These are phyloP conservation scores for Melanopsichium pennsylvanicum DNA, from an alignment of 1,284 basidiomycete species.

Conservation along the genomic window DNA sequence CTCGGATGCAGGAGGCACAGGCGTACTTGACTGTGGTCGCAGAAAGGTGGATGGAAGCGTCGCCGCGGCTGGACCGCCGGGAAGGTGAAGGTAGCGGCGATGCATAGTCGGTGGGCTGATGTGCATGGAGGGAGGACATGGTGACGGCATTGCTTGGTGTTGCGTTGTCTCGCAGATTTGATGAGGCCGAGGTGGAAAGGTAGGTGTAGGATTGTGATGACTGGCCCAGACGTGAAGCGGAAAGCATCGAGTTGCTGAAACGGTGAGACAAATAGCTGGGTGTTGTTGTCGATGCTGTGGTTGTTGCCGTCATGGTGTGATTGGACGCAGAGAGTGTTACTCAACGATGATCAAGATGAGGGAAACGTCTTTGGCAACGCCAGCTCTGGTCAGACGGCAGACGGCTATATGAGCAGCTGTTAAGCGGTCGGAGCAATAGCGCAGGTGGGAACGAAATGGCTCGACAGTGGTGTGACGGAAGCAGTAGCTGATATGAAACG, in stretches of 20 bases:
- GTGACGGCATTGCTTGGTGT: slow-evolving; percentile 9
- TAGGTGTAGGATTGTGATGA: slow-evolving; percentile 1
- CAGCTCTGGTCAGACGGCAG: too few relatives aligned
- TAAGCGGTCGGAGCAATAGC: too few relatives aligned
- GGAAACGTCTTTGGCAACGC: too few relatives aligned
- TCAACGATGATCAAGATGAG: neutral
- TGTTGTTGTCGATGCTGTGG: slow-evolving; percentile 9
- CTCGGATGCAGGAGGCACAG: slow-evolving; percentile 58
- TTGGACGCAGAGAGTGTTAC: neutral
- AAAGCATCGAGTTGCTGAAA: slow-evolving; percentile 12
- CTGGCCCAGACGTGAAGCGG: slow-evolving; percentile 9
- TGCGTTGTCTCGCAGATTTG: slow-evolving; percentile 1
- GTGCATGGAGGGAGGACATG: neutral
- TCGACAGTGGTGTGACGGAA: neutral
- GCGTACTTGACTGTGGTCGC: slow-evolving; percentile 51
- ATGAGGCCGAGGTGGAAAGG: slow-evolving; percentile 1
- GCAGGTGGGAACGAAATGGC: neutral
- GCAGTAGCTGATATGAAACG: neutral
- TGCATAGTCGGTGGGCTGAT: neutral
- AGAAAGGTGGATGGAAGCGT: slow-evolving; percentile 1
- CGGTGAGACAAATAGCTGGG: slow-evolving; percentile 13
- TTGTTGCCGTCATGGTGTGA: slow-evolving; percentile 17
- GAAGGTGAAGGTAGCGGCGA: too few relatives aligned
- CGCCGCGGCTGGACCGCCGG: slow-evolving; percentile 6
- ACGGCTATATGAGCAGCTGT: too few relatives aligned